phyloP scores from a whole-genome alignment of 768 basidiomycete genomes.

The Tylopilus cervinicoccineus region DNA sequence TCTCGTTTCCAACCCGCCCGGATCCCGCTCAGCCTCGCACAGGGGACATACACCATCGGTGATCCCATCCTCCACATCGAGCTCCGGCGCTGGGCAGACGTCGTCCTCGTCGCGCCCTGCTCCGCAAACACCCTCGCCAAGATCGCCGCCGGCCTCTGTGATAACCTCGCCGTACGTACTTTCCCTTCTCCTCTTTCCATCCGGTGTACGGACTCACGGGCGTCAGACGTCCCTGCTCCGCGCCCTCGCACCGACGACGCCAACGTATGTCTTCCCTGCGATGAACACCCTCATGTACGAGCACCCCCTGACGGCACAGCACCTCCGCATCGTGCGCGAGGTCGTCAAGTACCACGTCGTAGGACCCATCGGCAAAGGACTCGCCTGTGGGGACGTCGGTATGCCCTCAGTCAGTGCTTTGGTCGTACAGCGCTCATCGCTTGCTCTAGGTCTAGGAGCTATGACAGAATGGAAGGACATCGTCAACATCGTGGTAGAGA shows the following conservation, averaged over 20 bases:
- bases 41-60: constrained; percentile 75
- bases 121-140: constrained; percentile 97
- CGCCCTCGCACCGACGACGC: constrained; percentile 77
- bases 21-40: neutral
- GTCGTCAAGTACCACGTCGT: constrained; percentile 76
- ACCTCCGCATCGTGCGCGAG: constrained; percentile 70
- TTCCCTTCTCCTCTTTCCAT: neutral
- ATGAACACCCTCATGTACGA: constrained; percentile 99
- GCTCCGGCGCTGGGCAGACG: constrained; percentile 89
- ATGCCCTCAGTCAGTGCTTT: constrained; percentile 20
- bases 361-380: constrained; percentile 82
- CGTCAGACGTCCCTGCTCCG: constrained; percentile 74
- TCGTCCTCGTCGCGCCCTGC: constrained; percentile 93
- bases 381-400: constrained; percentile 95
- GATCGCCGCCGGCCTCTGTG: constrained; percentile 83
- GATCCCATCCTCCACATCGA: constrained; percentile 97
- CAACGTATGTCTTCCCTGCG: constrained; percentile 90
- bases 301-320: constrained; percentile 86
- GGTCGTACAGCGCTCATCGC: neutral
- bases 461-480: constrained; percentile 98
- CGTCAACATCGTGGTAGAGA: constrained; percentile 63
- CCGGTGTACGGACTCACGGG: no score
- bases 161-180: constrained; percentile 71
- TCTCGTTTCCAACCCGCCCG: no score
- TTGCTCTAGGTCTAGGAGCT: constrained; percentile 70